phyloP scores from a whole-genome alignment of 495 filamentous ascomycete species.

The Cercophora samala region DNA sequence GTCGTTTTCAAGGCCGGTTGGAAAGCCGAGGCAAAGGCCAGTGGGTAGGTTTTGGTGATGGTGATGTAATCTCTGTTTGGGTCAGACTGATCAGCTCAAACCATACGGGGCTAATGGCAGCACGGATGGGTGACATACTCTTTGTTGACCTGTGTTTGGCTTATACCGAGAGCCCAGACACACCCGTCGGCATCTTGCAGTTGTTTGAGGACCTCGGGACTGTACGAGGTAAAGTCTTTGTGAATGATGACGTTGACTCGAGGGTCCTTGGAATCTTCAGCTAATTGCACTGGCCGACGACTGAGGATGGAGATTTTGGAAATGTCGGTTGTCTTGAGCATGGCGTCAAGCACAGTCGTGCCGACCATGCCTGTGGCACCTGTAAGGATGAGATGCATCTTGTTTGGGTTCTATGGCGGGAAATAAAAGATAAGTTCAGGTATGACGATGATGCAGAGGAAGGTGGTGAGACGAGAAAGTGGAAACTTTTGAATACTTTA shows the following conservation, averaged over 20 bases:
- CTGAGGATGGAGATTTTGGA: slow-evolving; percentile 64
- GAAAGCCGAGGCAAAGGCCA: slow-evolving; percentile 60
- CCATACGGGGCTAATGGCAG: background rate
- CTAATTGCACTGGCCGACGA: slow-evolving; percentile 61
- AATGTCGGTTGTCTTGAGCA: slow-evolving; percentile 56
- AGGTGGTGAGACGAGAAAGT: too few species aligned
- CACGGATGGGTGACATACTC: slow-evolving; percentile 44
- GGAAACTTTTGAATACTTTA: background rate
- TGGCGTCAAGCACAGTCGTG: slow-evolving; percentile 58
- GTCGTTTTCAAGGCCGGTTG: slow-evolving; percentile 13
- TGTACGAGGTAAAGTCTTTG: slow-evolving; percentile 60
- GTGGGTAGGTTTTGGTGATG: slow-evolving; percentile 62
- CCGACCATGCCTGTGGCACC: slow-evolving; percentile 73
- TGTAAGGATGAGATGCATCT: slow-evolving; percentile 72
- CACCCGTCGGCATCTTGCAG: slow-evolving; percentile 61
- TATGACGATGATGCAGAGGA: background rate
- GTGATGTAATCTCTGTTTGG: slow-evolving; percentile 57
- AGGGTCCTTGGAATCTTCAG: slow-evolving; percentile 54
- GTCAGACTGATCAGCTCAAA: background rate
- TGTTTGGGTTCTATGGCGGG: background rate
- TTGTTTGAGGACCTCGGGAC: slow-evolving; percentile 51
- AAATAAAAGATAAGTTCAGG: background rate
- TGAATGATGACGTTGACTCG: slow-evolving; percentile 63
- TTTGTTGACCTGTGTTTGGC: slow-evolving; percentile 54
- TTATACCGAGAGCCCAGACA: slow-evolving; percentile 69